Conservation (phyloP, 305 asterid species). For the Stenogyne calaminthoides region DNA sequence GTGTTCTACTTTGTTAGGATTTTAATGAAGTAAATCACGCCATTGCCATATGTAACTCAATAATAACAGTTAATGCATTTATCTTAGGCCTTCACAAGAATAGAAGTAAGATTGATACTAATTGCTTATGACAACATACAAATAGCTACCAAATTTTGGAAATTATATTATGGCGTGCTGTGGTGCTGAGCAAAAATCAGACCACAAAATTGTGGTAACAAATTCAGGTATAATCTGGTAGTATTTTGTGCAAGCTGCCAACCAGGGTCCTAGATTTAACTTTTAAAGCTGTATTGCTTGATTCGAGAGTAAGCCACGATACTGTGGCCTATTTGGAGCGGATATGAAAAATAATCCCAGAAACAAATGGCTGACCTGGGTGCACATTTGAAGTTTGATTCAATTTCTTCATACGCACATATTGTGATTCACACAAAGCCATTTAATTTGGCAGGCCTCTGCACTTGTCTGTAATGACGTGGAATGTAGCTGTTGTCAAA, state of each 20-base stretch:
- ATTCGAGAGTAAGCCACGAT: constrained; percentile 19
- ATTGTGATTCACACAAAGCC: constrained; percentile 13
- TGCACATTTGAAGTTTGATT: background rate
- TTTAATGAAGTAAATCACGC: constrained; percentile 13
- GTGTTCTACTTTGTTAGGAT: background rate
- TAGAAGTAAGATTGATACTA: constrained; percentile 15
- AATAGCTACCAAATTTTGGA: constrained; percentile 13
- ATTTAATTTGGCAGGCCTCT: constrained; percentile 70
- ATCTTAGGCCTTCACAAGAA: constrained; percentile 1
- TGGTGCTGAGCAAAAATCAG: constrained; percentile 19
- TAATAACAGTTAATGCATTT: constrained; percentile 11
- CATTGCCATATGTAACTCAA: constrained; percentile 3
- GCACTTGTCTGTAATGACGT: constrained; percentile 84
- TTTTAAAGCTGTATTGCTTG: background rate
- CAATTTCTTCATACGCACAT: background rate
- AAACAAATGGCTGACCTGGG: background rate
- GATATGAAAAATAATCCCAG: constrained; percentile 4
- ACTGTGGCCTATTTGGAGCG: constrained; percentile 2
- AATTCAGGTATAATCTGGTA: background rate
- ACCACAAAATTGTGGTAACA: constrained; percentile 1
- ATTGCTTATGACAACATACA: constrained; percentile 12
- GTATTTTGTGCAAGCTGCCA: constrained; percentile 10
- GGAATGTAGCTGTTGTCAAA: constrained; percentile 91
- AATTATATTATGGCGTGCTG: constrained; percentile 18
- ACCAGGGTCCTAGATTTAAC: constrained; percentile 3